phyloP scores from a whole-genome alignment of 176 grass and related monocot species.

The Otatea glauca region DNA sequence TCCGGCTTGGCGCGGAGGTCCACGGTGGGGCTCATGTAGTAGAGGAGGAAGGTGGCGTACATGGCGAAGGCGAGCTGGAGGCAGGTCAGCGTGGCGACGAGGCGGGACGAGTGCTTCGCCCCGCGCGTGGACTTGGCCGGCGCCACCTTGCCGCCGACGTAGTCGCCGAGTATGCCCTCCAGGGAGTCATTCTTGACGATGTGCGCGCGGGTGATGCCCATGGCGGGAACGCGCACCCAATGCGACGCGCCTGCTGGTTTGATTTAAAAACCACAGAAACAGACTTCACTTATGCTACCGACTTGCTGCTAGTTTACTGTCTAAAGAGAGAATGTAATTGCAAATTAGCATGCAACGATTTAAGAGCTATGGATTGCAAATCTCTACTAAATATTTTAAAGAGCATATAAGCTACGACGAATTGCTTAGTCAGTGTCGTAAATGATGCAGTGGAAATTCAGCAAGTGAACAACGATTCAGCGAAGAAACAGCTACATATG shows the following conservation, averaged over 20 bases:
- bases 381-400: background rate
- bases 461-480: background rate
- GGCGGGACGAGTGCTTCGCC: slow-evolving; percentile 60
- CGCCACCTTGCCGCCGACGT: slow-evolving; percentile 52
- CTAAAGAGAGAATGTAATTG: too few species aligned
- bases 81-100: slow-evolving; percentile 67
- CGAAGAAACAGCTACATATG: slow-evolving; percentile 33
- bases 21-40: slow-evolving; percentile 96
- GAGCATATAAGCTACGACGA: background rate
- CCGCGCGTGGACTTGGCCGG: slow-evolving; percentile 13
- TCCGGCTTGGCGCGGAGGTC: slow-evolving; percentile 77
- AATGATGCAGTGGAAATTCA: slow-evolving; percentile 7
- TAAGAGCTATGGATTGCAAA: background rate
- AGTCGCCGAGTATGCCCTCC: slow-evolving; percentile 72
- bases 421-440: background rate
- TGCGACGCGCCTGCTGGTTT: background rate
- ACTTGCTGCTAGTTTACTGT: background rate
- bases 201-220: slow-evolving; percentile 67
- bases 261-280: slow-evolving; percentile 3
- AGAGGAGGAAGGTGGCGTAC: slow-evolving; percentile 96
- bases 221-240: slow-evolving; percentile 31
- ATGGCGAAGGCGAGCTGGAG: slow-evolving; percentile 90
- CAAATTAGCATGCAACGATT: background rate
- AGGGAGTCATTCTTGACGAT: slow-evolving; percentile 69
- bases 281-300: background rate